Percentiles rank a stretch among this genome's conserved stretches.
Conservation (phyloP, 2,329 filamentous ascomycete species). For the Diatrype stigma region DNA sequence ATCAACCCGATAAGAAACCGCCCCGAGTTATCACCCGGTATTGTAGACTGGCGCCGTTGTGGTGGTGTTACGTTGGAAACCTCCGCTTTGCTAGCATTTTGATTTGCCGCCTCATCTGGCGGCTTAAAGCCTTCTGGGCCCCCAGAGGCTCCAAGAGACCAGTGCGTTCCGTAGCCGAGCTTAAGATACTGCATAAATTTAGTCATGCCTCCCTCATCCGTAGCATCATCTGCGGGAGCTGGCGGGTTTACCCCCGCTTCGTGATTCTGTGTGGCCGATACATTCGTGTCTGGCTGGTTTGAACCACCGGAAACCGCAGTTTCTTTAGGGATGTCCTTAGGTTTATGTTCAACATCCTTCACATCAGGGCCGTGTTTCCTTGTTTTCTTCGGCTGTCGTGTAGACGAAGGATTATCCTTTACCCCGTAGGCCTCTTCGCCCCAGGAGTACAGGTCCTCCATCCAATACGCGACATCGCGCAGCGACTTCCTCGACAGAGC, state of each 20-base stretch:
- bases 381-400: slow-evolving; percentile 45
- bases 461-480: slow-evolving; percentile 74
- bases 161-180: slow-evolving; percentile 64
- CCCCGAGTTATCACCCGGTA: slow-evolving; percentile 26
- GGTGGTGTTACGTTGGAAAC: background rate
- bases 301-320: slow-evolving; percentile 1
- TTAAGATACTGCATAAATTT: slow-evolving; percentile 62
- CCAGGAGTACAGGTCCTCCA: slow-evolving; percentile 81
- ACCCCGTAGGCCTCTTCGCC: slow-evolving; percentile 84
- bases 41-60: slow-evolving; percentile 3
- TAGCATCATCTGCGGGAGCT: slow-evolving; percentile 12
- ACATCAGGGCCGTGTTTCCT: slow-evolving; percentile 21
- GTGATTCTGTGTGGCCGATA: slow-evolving; percentile 3
- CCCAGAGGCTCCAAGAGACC: slow-evolving; percentile 42
- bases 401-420: slow-evolving; percentile 69
- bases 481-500: slow-evolving; percentile 68
- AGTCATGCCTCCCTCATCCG: slow-evolving; percentile 41
- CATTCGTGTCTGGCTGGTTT: slow-evolving; percentile 4
- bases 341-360: slow-evolving; percentile 3
- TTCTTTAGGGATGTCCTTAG: slow-evolving; percentile 9
- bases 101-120: slow-evolving; percentile 5
- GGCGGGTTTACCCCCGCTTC: slow-evolving; percentile 3
- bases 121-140: slow-evolving; percentile 10
- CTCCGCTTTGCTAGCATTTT: slow-evolving; percentile 7
- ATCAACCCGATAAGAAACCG: slow-evolving; percentile 65